These are phyloP conservation scores for Colletotrichum eremochloae DNA, from an alignment of 2,329 filamentous ascomycete genomes.

Conservation along the genomic window DNA sequence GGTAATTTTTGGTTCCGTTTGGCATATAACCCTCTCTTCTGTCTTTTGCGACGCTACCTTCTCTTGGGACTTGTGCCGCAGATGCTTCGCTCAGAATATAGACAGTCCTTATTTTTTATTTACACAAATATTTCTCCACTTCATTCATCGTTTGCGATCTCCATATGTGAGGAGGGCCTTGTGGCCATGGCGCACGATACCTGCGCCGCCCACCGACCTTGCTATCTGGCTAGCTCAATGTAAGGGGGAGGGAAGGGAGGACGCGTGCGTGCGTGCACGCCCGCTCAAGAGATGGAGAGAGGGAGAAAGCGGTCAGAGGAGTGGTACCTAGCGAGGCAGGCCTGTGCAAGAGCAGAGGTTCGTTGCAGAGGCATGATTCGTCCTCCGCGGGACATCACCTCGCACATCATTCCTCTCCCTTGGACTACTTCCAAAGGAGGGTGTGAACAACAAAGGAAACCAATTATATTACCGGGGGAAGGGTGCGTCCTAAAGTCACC, in stretches of 20 bases:
- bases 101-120: conserved; percentile 1
- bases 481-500: not conserved
- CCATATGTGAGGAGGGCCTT: not conserved
- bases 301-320: not conserved
- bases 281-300: not conserved
- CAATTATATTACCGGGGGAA: not conserved
- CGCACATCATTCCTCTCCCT: not conserved
- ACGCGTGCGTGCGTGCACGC: not conserved
- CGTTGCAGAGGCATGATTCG: not conserved
- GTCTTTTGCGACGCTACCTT: not conserved
- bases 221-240: not conserved
- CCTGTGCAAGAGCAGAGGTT: not conserved
- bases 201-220: not conserved
- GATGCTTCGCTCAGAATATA: conserved; percentile 28
- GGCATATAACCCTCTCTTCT: conserved; percentile 21
- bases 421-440: not conserved
- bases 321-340: not conserved
- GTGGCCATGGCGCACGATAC: not conserved
- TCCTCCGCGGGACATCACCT: not conserved
- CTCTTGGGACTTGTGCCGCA: conserved; percentile 10
- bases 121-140: not conserved
- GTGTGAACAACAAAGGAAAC: not conserved
- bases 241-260: not conserved
- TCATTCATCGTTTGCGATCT: not conserved
- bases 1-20: conserved; percentile 29